Evolutionary conservation across 2,329 filamentous ascomycete genomes (phyloP), one percentile per base, ranked within the genome.

Genomic region (Fusarium oxysporum): DNA sequence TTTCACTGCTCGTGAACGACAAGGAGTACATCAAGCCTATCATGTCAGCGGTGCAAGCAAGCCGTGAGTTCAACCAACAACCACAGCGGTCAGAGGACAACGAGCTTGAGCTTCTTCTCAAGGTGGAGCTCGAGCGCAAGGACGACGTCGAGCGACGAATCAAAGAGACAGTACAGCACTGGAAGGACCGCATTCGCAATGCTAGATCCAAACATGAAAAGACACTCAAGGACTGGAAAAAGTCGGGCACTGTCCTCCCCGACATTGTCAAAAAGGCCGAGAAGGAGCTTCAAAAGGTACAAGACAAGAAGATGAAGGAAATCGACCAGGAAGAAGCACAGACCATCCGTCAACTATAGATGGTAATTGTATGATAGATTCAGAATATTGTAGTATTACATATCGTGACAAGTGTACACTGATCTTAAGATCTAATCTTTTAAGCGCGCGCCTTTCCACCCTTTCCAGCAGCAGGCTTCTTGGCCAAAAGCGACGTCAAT

Each of bases 11-110:
- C 51, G 80, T 84, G 62, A 81, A 84, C 77, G 83, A 85, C 60
- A 79, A 79, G 56, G 79, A 72, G 12, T 86, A 85, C 76, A 80
- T 89, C 73, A 87, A 87, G 82, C 83, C 86, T 74, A 85, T 90
- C 81, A 85, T 88, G 84, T 85, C 83, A 76, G 88, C 88, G 37
- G 82, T 90, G 56, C 87, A 89, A 81, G 76, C 80, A 35, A 85
- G 83, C 76, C 76, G 79, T n/a, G 84, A 87, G 74, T 89, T 87
- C 81, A 90, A 90, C 83, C 88, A 90, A 84, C 88, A 89, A 84
- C 88, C 88, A 51, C 89, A 90, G 84, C 83, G 83, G 25, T 84
- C 84, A 78, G 83, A 86, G 50, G 88, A 90, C 78, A 90, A 90
- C 80, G 87, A 88, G 80, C 85, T 90, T 28, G 88, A 90, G 82